Base-by-base conservation (phyloP, 2,329 filamentous ascomycete species). In the Penicillium sp. region DNA sequence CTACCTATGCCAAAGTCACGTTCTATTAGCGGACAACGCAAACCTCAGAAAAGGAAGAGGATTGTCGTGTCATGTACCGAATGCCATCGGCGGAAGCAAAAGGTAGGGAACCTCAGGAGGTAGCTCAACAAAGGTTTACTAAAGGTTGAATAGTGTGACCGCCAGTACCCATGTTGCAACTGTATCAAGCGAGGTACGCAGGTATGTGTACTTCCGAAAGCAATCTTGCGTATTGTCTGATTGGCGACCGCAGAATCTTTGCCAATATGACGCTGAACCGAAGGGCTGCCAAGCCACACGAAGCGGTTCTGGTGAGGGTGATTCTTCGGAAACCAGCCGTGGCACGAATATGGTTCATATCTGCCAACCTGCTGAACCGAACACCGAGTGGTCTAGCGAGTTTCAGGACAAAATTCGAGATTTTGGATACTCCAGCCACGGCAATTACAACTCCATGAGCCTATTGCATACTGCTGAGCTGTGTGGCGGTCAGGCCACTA, bases 1-100 rank as follows among this genome's bases (percentile, higher is more conserved):
- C n/a, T n/a, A n/a, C n/a, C n/a, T n/a, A n/a, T n/a, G n/a, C n/a
- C n/a, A n/a, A n/a, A n/a, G n/a, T n/a, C n/a, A n/a, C n/a, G n/a
- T n/a, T 25, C 13, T 19, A 18, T 9, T 33, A 33, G 8, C 14
- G 36, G 27, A 23, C 33, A 35, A 7, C 33, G 15, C 19, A 41
- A 25, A 38, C 38, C 33, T 20, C 33, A 20, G 13, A 39, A 42
- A 36, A 47, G 47, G 28, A 47, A 33, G 14, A 37, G 44, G 26
- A 33, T 9, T 16, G 41, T 45, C 26, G 41, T 48, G 2, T 49
- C 42, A 3, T 51, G 48, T 28, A 41, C 33, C 3, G 48, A 51
- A 40, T 51, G 48, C 26, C 45, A 51, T 36, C 33, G 45, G 21
- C 45, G 45, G 19, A 51, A 49, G 37, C 48, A 51, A 21, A 51